phyloP scores from a whole-genome alignment of 2,329 filamentous ascomycete genomes.

The Colletotrichum cuscutae region DNA sequence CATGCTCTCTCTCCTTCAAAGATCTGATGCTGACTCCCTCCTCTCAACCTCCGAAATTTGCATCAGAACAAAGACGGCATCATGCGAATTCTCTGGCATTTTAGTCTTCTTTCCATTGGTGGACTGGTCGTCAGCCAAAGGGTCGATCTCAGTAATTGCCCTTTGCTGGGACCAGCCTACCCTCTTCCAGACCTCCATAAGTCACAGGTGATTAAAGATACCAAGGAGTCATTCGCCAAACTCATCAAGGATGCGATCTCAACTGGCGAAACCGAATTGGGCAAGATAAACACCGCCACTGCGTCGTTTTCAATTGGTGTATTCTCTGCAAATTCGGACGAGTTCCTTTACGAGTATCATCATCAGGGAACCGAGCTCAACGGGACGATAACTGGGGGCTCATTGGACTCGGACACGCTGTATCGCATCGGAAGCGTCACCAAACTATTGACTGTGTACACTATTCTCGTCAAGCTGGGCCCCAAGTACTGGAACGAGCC shows the following conservation, averaged over 20 bases:
- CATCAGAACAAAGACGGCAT: not conserved
- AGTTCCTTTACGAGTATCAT: slow-evolving; percentile 9
- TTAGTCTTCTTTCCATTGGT: not conserved
- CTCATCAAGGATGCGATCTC: not conserved
- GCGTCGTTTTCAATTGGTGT: slow-evolving; percentile 6
- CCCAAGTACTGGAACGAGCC: slow-evolving; percentile 38
- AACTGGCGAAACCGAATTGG: slow-evolving; percentile 5
- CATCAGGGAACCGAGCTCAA: slow-evolving; percentile 35
- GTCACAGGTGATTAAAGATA: not conserved
- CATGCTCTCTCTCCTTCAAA: not conserved
- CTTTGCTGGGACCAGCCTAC: not conserved
- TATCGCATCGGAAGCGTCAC: slow-evolving; percentile 48
- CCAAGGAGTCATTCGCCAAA: not conserved
- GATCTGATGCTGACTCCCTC: not conserved
- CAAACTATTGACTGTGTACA: slow-evolving; percentile 46
- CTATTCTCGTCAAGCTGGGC: slow-evolving; percentile 38
- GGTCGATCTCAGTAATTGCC: not conserved
- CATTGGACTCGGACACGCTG: slow-evolving; percentile 45
- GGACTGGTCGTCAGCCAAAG: not conserved
- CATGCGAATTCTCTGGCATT: not conserved
- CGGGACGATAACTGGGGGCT: slow-evolving; percentile 30
- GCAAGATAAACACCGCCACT: not conserved
- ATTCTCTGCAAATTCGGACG: not conserved
- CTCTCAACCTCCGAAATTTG: not conserved
- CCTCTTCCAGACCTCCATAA: not conserved